Conservation (phyloP, 805 yeast genomes). For the Candida pini region DNA sequence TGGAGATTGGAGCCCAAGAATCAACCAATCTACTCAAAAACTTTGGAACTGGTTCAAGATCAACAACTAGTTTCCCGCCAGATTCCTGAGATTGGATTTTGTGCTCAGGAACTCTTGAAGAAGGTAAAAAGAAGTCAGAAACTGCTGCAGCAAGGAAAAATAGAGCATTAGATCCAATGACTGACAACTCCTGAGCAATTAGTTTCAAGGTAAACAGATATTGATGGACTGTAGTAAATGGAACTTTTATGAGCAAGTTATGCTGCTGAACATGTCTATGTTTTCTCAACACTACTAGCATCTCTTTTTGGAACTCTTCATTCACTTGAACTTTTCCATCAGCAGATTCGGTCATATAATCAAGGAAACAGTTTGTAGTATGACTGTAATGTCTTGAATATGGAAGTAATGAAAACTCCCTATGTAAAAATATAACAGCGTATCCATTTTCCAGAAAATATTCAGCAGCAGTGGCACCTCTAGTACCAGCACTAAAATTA, state of each 20-base stretch:
- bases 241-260: slow-evolving; percentile 58
- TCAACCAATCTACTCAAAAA: slow-evolving; percentile 83
- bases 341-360: slow-evolving; percentile 55
- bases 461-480: slow-evolving; percentile 96
- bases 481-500: slow-evolving; percentile 94
- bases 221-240: slow-evolving; percentile 94
- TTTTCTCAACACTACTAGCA: slow-evolving; percentile 55
- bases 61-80: slow-evolving; percentile 73
- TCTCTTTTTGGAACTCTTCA: slow-evolving; percentile 51
- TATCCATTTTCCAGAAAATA: slow-evolving; percentile 80
- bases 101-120: slow-evolving; percentile 81
- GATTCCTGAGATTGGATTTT: slow-evolving; percentile 79
- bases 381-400: slow-evolving; percentile 88
- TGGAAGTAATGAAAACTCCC: slow-evolving; percentile 89
- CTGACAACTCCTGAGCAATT: slow-evolving; percentile 54
- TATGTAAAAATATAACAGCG: slow-evolving; percentile 86
- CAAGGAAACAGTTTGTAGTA: slow-evolving; percentile 78
- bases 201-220: slow-evolving; percentile 78
- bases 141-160: slow-evolving; percentile 97
- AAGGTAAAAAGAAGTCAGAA: slow-evolving; percentile 91
- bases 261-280: slow-evolving; percentile 45
- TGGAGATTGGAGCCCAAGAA: slow-evolving; percentile 91
- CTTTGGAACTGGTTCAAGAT: slow-evolving; percentile 94
- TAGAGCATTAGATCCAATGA: slow-evolving; percentile 51
- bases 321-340: slow-evolving; percentile 56